Evolutionary conservation across 768 basidiomycete genomes (phyloP).

Genomic region (Tulasnella sp.): DNA sequence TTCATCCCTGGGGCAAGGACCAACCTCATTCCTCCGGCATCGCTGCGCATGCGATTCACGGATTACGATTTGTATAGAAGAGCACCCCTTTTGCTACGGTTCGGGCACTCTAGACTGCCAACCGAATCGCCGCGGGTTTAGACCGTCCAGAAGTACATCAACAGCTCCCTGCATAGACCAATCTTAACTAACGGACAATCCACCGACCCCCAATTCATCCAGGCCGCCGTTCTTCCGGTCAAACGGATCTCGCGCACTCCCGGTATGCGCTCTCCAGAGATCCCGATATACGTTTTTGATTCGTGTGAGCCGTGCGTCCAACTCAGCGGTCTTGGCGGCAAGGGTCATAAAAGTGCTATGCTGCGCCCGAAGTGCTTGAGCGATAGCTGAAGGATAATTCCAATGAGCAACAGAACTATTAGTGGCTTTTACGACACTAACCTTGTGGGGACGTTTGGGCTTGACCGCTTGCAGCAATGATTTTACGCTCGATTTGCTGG

Average conservation of each 20-base stretch:
- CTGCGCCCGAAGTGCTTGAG: slow-evolving; percentile 74
- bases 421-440: slow-evolving; percentile 36
- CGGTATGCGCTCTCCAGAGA: slow-evolving; percentile 73
- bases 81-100: background rate
- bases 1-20: background rate
- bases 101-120: background rate
- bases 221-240: slow-evolving; percentile 11
- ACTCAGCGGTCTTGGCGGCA: slow-evolving; percentile 68
- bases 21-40: no score
- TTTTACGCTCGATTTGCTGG: slow-evolving; percentile 80
- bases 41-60: no score
- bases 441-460: slow-evolving; percentile 72
- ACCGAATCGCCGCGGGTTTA: background rate
- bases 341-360: slow-evolving; percentile 72
- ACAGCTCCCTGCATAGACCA: background rate
- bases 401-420: background rate
- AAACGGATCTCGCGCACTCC: slow-evolving; percentile 80
- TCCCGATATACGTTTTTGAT: slow-evolving; percentile 72
- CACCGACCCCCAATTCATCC: slow-evolving; percentile 1
- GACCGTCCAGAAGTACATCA: background rate
- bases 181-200: slow-evolving; percentile 3
- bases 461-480: slow-evolving; percentile 62
- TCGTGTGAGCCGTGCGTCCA: slow-evolving; percentile 72
- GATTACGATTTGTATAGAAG: background rate
- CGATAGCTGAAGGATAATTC: slow-evolving; percentile 51